These are phyloP conservation scores for Kwoniella europaea DNA, from an alignment of 768 basidiomycete species.

Conservation along the genomic window DNA sequence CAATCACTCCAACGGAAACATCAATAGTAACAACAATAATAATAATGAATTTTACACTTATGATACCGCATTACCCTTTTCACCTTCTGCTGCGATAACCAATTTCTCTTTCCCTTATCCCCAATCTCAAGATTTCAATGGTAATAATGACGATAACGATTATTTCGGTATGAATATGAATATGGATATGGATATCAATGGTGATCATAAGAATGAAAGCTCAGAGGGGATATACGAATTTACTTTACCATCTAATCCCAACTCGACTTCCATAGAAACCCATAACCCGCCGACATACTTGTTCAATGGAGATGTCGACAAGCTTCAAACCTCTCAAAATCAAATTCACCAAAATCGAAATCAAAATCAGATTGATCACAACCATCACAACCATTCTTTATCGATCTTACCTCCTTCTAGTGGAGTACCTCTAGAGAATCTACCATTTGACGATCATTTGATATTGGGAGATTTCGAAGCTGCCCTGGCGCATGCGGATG, in stretches of 20 bases:
- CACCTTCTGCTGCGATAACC: slow-evolving; percentile 19
- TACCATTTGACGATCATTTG: slow-evolving; percentile 33
- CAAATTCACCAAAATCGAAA: not conserved
- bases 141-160: not conserved
- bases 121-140: too few relatives aligned
- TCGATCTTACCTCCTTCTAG: slow-evolving; percentile 27
- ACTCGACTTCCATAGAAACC: too few relatives aligned
- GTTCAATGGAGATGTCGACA: too few relatives aligned
- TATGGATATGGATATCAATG: not conserved
- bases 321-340: too few relatives aligned
- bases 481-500: slow-evolving; percentile 43
- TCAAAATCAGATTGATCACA: not conserved
- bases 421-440: slow-evolving; percentile 33
- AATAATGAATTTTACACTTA: slow-evolving; percentile 35
- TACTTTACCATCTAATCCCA: not conserved
- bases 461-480: slow-evolving; percentile 40
- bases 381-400: not conserved
- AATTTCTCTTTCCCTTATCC: slow-evolving; percentile 9
- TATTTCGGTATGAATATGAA: not conserved
- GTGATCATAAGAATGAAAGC: not conserved
- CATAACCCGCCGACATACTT: too few relatives aligned
- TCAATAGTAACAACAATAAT: slow-evolving; percentile 5
- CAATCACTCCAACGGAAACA: not conserved
- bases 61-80: slow-evolving; percentile 46
- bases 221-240: slow-evolving; percentile 1